Base-by-base conservation (phyloP, 495 filamentous ascomycete species). In the Oidiodendron maius region DNA sequence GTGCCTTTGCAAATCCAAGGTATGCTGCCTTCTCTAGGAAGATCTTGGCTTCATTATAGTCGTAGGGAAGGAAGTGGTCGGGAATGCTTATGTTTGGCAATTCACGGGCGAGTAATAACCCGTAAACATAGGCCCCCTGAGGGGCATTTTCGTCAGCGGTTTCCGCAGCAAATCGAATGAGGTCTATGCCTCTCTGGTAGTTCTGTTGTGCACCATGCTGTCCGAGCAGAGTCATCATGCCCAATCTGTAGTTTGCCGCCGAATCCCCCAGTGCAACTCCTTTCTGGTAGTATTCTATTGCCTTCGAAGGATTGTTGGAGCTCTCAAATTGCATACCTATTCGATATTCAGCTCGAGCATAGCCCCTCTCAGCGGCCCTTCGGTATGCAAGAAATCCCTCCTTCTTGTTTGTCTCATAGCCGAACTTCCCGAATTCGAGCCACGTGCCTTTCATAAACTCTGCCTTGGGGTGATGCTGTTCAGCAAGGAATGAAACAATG, bases 301-400 rank as follows among this genome's bases (percentile, higher is more conserved):
- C 94, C 61, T 95, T 96, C 25, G 82, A 75, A 23, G 87, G 81
- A 57, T 97, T 91, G 56, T 93, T 95, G 5, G 89, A 89, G 57
- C 81, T 86, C 64, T 98, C 93, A 62, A 88, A 97, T 43, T 96
- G 89, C 93, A 96, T 97, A 44, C 93, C 93, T 64, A 98, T 95
- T 22, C 93, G 79, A 66, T 98, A 98, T 62, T 97, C 88, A 28
- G 94, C 90, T 48, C 93, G 75, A n/a, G 87, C 84, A 71, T 86
- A 95, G n/a, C 89, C 89, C 49, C 84, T 83, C 48, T 94, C 84
- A 38, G 89, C 86, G n/a, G 93, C 85, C 52, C 85, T 73, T 42
- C 78, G 79, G 67, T 96, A 98, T 57, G 81, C 84, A 39, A 81
- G 64, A 63, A 91, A 97, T 15, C 93, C 93, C 65, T 96, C 91